phyloP scores from a whole-genome alignment of 2,329 filamentous ascomycete genomes.

The Hysterium pulicare region DNA sequence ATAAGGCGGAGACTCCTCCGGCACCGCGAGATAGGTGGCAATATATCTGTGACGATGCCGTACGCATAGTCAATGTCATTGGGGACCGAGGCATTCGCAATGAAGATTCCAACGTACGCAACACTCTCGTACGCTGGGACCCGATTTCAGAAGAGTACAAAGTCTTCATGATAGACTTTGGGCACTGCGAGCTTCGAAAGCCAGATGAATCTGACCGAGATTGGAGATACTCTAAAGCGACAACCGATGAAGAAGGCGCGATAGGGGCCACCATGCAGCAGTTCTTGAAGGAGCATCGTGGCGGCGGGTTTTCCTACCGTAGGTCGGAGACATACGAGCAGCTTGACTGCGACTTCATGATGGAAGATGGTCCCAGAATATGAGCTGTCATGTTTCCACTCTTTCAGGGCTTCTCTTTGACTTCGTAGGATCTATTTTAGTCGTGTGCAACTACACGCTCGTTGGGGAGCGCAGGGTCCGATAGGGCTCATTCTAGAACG shows the following conservation, averaged over 20 bases:
- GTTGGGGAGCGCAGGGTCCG: too few relatives aligned
- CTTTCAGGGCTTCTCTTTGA: too few relatives aligned
- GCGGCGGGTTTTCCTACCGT: constrained; percentile 3
- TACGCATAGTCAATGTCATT: constrained; percentile 8
- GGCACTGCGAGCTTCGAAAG: constrained; percentile 2
- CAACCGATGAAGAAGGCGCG: constrained; percentile 5
- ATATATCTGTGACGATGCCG: constrained; percentile 8
- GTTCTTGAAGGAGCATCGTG: too few relatives aligned
- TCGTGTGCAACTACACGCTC: too few relatives aligned
- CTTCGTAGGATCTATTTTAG: too few relatives aligned
- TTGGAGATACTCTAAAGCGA: constrained; percentile 4
- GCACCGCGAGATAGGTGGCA: constrained; percentile 6
- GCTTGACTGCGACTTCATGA: constrained; percentile 3
- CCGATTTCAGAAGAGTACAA: constrained; percentile 2
- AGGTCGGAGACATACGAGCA: constrained; percentile 1
- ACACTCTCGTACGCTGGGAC: constrained; percentile 3
- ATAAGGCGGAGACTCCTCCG: background rate
- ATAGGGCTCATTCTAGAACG: too few relatives aligned
- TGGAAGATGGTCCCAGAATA: constrained; percentile 1
- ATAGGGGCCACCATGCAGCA: constrained; percentile 1
- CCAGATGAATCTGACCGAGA: constrained; percentile 1
- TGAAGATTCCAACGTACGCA: constrained; percentile 3
- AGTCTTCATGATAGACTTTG: constrained; percentile 7
- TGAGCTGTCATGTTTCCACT: too few relatives aligned
- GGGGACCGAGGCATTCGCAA: constrained; percentile 5